phyloP scores from a whole-genome alignment of 2,329 filamentous ascomycete species.

The Blastomyces parvus region DNA sequence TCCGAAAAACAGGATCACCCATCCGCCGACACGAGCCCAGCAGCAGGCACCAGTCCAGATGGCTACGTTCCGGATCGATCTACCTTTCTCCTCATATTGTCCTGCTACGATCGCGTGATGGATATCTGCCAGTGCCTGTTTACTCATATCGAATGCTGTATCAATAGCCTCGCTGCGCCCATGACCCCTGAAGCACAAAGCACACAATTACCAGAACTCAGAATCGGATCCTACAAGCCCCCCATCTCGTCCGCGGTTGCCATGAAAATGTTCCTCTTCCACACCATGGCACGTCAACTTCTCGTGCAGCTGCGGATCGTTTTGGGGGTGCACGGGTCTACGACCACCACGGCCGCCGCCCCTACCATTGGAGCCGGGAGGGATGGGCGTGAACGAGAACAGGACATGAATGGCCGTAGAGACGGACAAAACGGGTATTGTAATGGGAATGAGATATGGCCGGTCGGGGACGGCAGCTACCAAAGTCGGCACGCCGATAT shows the following conservation, averaged over 20 bases:
- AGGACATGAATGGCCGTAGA: neutral
- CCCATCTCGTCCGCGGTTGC: neutral
- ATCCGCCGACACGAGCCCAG: too few relatives aligned
- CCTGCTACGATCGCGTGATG: conserved; percentile 3
- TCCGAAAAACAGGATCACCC: neutral
- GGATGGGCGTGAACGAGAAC: too few relatives aligned
- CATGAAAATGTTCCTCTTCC: conserved; percentile 5
- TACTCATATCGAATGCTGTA: neutral
- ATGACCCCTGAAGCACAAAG: neutral
- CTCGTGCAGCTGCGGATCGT: neutral
- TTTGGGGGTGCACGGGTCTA: neutral
- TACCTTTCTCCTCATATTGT: neutral
- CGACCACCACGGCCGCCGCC: neutral
- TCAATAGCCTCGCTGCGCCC: neutral
- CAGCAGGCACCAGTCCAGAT: too few relatives aligned
- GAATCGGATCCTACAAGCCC: conserved; percentile 1
- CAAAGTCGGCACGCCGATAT: neutral
- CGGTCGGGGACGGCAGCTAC: neutral
- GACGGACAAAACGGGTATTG: neutral
- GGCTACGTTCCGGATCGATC: neutral
- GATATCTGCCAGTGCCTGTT: neutral
- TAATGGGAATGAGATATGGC: neutral
- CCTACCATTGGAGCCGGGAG: neutral
- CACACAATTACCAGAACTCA: neutral
- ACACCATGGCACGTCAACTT: neutral